These are phyloP conservation scores for Chlorophyllum brunneum DNA, from an alignment of 768 basidiomycete genomes.

Conservation along the genomic window DNA sequence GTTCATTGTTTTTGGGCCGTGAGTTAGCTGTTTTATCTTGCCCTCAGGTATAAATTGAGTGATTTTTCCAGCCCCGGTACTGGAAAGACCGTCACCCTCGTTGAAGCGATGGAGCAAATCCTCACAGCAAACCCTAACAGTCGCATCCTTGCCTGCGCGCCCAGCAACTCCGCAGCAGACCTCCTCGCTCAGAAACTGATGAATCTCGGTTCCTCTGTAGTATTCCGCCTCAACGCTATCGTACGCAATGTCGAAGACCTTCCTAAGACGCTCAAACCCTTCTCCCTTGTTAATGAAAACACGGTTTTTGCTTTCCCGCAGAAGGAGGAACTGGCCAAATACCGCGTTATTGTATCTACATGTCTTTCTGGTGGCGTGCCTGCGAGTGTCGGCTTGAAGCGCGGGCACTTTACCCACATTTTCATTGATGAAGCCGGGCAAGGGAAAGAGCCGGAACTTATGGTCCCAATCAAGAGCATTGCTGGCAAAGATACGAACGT, in stretches of 20 bases:
- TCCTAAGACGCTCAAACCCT: constrained; percentile 32
- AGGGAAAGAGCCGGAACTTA: constrained; percentile 54
- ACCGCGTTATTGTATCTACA: constrained; percentile 53
- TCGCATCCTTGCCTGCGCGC: constrained; percentile 60
- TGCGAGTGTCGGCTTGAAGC: constrained; percentile 40
- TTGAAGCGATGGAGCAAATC: constrained; percentile 60
- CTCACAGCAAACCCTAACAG: constrained; percentile 35
- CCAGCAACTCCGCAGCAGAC: constrained; percentile 67
- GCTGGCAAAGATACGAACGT: constrained; percentile 44
- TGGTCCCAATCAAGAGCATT: constrained; percentile 52
- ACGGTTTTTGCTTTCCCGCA: constrained; percentile 43
- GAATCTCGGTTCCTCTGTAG: constrained; percentile 27
- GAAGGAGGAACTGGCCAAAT: constrained; percentile 33
- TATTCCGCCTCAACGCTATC: constrained; percentile 55
- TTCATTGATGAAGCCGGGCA: constrained; percentile 67
- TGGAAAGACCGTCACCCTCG: constrained; percentile 63
- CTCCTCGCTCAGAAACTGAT: constrained; percentile 44
- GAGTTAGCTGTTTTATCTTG: constrained; percentile 21
- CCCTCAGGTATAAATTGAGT: background rate
- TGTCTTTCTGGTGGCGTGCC: constrained; percentile 51
- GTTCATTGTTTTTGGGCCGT: constrained; percentile 66
- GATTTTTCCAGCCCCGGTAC: constrained; percentile 47
- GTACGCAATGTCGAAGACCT: constrained; percentile 36
- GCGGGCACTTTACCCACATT: constrained; percentile 58
- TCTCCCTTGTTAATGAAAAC: constrained; percentile 36